Evolutionary conservation across 2,329 filamentous ascomycete genomes (phyloP).

Genomic region (Thermochaetoides dissita): DNA sequence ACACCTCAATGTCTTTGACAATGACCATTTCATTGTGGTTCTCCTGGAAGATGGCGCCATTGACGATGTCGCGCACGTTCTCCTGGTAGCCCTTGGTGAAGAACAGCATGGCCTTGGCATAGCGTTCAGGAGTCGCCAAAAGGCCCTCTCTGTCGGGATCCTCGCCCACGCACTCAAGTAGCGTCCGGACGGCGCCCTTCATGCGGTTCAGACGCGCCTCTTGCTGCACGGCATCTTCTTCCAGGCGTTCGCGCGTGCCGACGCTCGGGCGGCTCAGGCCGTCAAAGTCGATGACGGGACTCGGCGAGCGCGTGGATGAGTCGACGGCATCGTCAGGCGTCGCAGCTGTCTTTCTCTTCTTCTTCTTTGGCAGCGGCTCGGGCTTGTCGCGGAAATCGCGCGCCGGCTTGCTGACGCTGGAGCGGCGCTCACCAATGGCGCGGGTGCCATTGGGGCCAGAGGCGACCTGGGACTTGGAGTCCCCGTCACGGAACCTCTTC

Average conservation of each 20-base stretch:
- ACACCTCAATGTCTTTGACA: conserved; percentile 93
- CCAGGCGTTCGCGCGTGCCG: conserved; percentile 50
- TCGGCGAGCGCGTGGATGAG: conserved; percentile 30
- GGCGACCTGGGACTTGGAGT: neutral
- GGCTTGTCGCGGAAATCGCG: conserved; percentile 45
- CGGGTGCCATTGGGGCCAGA: conserved; percentile 5
- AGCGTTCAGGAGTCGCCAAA: conserved; percentile 62
- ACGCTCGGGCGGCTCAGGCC: conserved; percentile 45
- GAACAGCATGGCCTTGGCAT: conserved; percentile 89
- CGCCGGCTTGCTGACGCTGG: conserved; percentile 47
- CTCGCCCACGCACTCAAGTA: conserved; percentile 56
- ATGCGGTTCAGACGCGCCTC: conserved; percentile 42
- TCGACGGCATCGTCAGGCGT: conserved; percentile 18
- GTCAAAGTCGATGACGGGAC: conserved; percentile 47
- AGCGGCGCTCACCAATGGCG: conserved; percentile 27
- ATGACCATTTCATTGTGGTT: conserved; percentile 96
- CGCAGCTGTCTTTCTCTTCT: conserved; percentile 19
- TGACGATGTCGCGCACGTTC: conserved; percentile 82
- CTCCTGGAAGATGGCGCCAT: conserved; percentile 88
- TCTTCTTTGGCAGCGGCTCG: conserved; percentile 22
- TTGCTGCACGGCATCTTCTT: conserved; percentile 39
- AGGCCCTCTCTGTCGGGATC: conserved; percentile 52
- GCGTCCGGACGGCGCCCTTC: conserved; percentile 47
- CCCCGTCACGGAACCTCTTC: conserved; percentile 7
- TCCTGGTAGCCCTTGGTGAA: conserved; percentile 96